Base-by-base conservation (phyloP, 169 alveolate species). In the Plasmodium gallinaceum region DNA sequence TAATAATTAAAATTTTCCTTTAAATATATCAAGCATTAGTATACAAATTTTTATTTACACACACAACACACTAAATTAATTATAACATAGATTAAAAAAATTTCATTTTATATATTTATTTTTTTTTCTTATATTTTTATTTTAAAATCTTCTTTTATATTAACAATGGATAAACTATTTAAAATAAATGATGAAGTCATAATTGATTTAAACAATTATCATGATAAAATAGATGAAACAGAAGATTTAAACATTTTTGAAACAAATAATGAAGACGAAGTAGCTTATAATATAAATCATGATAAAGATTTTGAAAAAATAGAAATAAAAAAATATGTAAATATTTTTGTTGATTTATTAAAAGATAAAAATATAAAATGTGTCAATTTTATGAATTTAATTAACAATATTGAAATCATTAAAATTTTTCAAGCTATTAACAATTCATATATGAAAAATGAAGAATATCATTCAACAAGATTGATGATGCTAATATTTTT, bases 401-500 rank as follows among this genome's bases (percentile, higher is more conserved):
- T 26, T 57, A 65, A 24, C 22, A 78, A 78, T 24, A 16, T 78
- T 26, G 76, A 78, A 12, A 52, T 78, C 14, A 57, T 78, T 78
- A 78, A 70, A 57, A 48, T 51, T 22, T 46, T 78, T 46, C 76
- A 78, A 78, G 89, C 78, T 46, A 78, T 78, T 78, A 78, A 78
- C 48, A 78, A 65, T 64, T 78, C 60, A 18, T 57, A 39, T 64
- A 43, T 78, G 26, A 78, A 78, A 18, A 42, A 24, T 18, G 89
- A 78, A 54, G 80, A 78, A 66, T 78, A 45, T 42, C 80, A 78
- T 78, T 78, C 20, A 42, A 26, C 69, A 65, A 43, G 89, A 69
- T 65, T 78, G 58, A 78, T 78, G 89, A 78, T 78, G 89, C 20
- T 78, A n/a, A 78, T 78, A 78, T 78, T 66, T 24, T 78, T 78